A percentile compares a stretch with the other conserved stretches of the same genome.
Evolutionary conservation across 148 eudicot genomes (phyloP).

Genomic region (Rhododendron henanense): DNA sequence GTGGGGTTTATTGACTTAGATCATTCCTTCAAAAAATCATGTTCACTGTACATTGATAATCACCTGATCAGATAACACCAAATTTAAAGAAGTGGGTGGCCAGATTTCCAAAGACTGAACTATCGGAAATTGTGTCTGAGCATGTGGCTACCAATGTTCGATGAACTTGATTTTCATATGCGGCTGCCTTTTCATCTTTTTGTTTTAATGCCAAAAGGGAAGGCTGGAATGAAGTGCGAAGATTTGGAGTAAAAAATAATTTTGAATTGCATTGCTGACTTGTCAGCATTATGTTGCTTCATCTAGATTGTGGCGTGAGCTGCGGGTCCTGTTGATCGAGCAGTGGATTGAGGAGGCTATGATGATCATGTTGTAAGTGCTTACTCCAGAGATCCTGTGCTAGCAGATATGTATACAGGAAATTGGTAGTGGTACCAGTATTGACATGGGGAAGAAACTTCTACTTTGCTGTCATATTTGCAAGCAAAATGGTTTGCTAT

Average conservation of each 20-base stretch:
- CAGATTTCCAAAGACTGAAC: neutral
- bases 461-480: neutral
- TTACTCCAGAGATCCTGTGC: no score
- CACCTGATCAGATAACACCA: neutral
- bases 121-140: neutral
- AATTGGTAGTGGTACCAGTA: no score
- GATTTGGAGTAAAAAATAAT: neutral
- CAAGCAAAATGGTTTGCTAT: no score
- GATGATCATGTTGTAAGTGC: no score
- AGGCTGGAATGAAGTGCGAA: neutral
- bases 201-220: neutral
- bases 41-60: neutral
- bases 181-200: neutral
- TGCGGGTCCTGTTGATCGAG: no score
- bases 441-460: no score
- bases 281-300: no score
- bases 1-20: neutral
- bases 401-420: no score
- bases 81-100: neutral
- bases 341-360: no score
- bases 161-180: neutral
- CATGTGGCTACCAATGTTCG: neutral
- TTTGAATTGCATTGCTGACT: neutral
- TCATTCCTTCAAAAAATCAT: neutral
- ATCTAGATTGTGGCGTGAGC: no score